These are phyloP conservation scores for Penicillium sp. DNA, from an alignment of 2,329 filamentous ascomycete species.

Conservation along the genomic window DNA sequence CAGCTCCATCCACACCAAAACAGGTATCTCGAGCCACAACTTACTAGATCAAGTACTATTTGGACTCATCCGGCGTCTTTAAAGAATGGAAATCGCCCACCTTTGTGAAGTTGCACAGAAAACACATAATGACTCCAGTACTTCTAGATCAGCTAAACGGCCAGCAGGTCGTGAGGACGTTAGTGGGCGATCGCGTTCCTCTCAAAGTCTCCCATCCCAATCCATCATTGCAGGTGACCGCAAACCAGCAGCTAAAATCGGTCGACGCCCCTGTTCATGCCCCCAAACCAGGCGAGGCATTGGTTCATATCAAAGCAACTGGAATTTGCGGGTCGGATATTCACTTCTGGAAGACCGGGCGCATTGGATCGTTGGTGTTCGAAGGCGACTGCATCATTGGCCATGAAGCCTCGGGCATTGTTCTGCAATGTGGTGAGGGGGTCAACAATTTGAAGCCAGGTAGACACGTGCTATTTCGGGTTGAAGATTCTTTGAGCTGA, in stretches of 20 bases:
- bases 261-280: conserved; percentile 57
- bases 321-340: conserved; percentile 68
- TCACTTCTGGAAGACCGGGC: conserved; percentile 65
- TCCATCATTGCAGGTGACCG: conserved; percentile 59
- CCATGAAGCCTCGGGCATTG: conserved; percentile 62
- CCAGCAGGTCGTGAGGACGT: conserved; percentile 6
- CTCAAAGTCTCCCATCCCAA: conserved; percentile 39
- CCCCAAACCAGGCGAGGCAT: conserved; percentile 55
- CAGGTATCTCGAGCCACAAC: background rate
- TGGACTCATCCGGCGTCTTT: background rate
- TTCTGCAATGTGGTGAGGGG: conserved; percentile 56
- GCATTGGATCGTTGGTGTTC: conserved; percentile 62
- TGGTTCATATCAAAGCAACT: conserved; percentile 61
- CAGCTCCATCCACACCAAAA: no score
- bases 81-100: background rate
- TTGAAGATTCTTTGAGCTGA: background rate
- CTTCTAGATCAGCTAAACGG: conserved; percentile 10
- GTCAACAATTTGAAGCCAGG: conserved; percentile 53
- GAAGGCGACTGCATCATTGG: conserved; percentile 64
- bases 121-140: conserved; percentile 13
- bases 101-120: background rate
- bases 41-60: background rate
- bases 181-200: conserved; percentile 1
- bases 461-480: conserved; percentile 13
- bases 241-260: conserved; percentile 58